A percentile compares a stretch with the other conserved stretches of the same genome.
Conservation (phyloP, 306 rosid species). For the Rosa lucieae region DNA sequence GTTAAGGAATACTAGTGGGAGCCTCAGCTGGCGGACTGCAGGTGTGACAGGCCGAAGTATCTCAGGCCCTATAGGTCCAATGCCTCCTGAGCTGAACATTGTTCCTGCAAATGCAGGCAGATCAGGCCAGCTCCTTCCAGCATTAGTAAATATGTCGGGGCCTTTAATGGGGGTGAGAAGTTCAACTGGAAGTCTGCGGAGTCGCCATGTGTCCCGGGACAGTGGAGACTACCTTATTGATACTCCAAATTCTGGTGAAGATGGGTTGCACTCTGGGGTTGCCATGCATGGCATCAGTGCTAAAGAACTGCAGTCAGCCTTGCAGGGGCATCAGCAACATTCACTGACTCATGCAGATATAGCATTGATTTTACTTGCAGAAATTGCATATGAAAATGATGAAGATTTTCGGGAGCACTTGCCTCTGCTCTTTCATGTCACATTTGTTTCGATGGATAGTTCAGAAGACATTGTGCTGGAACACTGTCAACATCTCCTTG, state of each 20-base stretch:
- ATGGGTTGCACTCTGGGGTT: slow-evolving; percentile 65
- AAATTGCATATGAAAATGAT: slow-evolving; percentile 98
- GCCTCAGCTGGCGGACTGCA: slow-evolving; percentile 97
- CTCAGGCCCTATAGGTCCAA: slow-evolving; percentile 95
- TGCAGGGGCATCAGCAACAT: slow-evolving; percentile 99
- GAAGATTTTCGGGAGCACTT: slow-evolving; percentile 99
- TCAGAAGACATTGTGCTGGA: slow-evolving; percentile 97
- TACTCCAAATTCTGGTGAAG: slow-evolving; percentile 99
- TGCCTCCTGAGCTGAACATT: slow-evolving; percentile 92
- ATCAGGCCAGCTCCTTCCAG: slow-evolving; percentile 94
- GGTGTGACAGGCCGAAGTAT: slow-evolving; percentile 95
- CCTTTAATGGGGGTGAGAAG: slow-evolving; percentile 99
- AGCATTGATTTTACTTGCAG: slow-evolving; percentile 96
- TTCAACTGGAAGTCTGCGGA: slow-evolving; percentile 91
- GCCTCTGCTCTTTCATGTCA: slow-evolving; percentile 95
- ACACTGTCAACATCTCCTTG: slow-evolving; percentile 99
- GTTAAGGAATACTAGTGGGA: slow-evolving; percentile 94
- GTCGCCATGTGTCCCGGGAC: slow-evolving; percentile 97
- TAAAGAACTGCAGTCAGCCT: slow-evolving; percentile 96
- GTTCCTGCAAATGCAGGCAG: slow-evolving; percentile 86
- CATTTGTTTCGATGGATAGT: slow-evolving; percentile 98
- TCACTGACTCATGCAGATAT: slow-evolving; percentile 97
- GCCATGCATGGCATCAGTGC: slow-evolving; percentile 75
- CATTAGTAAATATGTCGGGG: slow-evolving; percentile 95
- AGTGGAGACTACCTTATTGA: slow-evolving; percentile 98